A percentile compares a stretch with the other conserved stretches of the same genome.
Evolutionary conservation across 352 stramenopile genomes (phyloP).

Genomic region (Phytophthora melonis): DNA sequence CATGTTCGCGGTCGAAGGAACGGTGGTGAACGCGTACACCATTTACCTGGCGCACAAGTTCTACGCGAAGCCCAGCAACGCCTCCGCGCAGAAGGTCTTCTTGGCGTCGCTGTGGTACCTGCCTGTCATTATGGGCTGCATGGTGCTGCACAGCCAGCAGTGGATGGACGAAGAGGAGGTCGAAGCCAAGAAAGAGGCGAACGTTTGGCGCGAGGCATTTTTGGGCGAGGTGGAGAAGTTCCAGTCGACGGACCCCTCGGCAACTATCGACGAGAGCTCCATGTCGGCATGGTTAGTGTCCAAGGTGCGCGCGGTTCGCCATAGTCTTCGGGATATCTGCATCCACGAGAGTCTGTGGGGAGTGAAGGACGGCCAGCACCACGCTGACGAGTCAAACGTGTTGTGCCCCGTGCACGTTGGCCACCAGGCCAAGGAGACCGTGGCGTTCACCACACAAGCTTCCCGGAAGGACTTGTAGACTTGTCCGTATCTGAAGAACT

Average conservation of each 20-base stretch:
- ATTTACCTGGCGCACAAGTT: conserved; percentile 97
- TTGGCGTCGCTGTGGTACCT: conserved; percentile 98
- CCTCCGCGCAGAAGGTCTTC: conserved; percentile 97
- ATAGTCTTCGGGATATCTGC: conserved; percentile 82
- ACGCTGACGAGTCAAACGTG: conserved; percentile 75
- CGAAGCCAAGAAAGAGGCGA: conserved; percentile 63
- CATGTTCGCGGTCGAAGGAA: conserved; percentile 99
- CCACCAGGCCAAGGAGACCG: conserved; percentile 72
- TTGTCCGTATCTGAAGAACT: conserved; percentile 21
- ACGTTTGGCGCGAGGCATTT: conserved; percentile 77
- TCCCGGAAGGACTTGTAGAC: conserved; percentile 50
- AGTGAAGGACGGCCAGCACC: conserved; percentile 77
- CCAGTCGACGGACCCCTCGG: conserved; percentile 47
- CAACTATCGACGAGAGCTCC: conserved; percentile 58
- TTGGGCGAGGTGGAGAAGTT: conserved; percentile 77
- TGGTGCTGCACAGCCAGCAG: conserved; percentile 97
- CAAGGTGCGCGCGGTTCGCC: conserved; percentile 71
- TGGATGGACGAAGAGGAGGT: conserved; percentile 84
- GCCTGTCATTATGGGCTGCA: conserved; percentile 96
- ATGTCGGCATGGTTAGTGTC: conserved; percentile 70
- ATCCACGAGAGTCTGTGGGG: conserved; percentile 89
- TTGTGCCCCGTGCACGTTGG: conserved; percentile 84
- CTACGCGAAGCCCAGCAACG: conserved; percentile 93
- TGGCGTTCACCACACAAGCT: conserved; percentile 63
- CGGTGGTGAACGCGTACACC: conserved; percentile 96